Evolutionary conservation across 192 early-diverging fungal species (phyloP).

Genomic region (Podila epigama): DNA sequence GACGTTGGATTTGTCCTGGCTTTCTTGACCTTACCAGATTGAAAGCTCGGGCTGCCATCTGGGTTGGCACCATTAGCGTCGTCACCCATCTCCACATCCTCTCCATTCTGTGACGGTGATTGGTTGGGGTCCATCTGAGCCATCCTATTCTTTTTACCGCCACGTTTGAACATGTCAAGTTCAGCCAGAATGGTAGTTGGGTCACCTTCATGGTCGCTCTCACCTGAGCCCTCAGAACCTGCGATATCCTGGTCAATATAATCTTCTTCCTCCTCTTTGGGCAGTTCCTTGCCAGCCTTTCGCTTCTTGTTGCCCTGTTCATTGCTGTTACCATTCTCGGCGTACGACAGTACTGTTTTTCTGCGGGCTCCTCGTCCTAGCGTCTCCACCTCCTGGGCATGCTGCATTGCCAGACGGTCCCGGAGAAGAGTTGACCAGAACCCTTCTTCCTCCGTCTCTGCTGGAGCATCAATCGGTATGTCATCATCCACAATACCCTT

Average conservation of each 20-base stretch:
- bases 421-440: conserved; percentile 46
- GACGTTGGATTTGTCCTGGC: conserved; percentile 15
- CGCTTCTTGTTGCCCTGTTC: conserved; percentile 32
- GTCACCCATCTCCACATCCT: conserved; percentile 23
- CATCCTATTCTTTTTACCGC: conserved; percentile 13
- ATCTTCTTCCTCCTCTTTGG: conserved; percentile 39
- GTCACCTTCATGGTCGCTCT: conserved; percentile 23
- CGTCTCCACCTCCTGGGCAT: conserved; percentile 33
- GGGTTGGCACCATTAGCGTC: too few relatives aligned
- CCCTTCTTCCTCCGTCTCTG: conserved; percentile 37
- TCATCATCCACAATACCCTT: conserved; percentile 52
- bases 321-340: conserved; percentile 44
- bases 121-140: conserved; percentile 11
- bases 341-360: conserved; percentile 45
- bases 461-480: conserved; percentile 29
- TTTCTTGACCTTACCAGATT: conserved; percentile 32
- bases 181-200: conserved; percentile 22
- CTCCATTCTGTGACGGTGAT: conserved; percentile 16
- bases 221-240: conserved; percentile 29
- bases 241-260: conserved; percentile 37
- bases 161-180: conserved; percentile 17
- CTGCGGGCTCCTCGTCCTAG: conserved; percentile 42
- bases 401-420: conserved; percentile 35
- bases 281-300: conserved; percentile 38
- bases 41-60: conserved; percentile 9